phyloP scores from a whole-genome alignment of 441 rosid species.

The Syzygium malaccense region DNA sequence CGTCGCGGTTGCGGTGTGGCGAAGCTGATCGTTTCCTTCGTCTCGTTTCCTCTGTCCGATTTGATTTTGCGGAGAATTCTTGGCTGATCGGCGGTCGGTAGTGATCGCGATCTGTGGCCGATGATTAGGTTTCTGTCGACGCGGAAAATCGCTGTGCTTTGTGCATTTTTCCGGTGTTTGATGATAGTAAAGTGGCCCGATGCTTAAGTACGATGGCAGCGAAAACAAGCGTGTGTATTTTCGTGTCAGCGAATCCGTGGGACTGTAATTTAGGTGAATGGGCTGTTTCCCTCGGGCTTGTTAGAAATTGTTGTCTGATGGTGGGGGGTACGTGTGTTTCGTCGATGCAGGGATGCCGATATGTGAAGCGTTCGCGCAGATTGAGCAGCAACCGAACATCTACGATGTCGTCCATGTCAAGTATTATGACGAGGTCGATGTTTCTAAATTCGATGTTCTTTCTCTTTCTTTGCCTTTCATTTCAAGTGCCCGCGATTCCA shows the following conservation, averaged over 20 bases:
- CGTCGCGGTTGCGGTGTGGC: neutral
- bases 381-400: slow-evolving; percentile 88
- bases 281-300: neutral
- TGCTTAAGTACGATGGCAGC: neutral
- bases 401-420: slow-evolving; percentile 95
- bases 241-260: neutral
- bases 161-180: neutral
- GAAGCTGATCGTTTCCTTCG: neutral
- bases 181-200: neutral
- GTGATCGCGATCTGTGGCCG: neutral
- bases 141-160: neutral
- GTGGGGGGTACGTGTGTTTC: slow-evolving; percentile 1
- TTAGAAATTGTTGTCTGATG: neutral
- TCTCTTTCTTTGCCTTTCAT: neutral
- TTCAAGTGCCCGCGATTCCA: neutral
- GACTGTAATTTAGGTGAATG: neutral
- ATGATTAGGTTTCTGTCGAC: neutral
- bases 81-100: neutral
- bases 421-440: slow-evolving; percentile 76
- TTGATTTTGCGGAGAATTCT: neutral
- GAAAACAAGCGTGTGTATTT: neutral
- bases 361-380: slow-evolving; percentile 84
- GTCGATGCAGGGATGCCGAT: slow-evolving; percentile 78
- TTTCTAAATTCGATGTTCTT: neutral
- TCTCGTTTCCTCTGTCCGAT: neutral